Evolutionary conservation across 768 basidiomycete genomes (phyloP).

Genomic region (Pulveroboletus sp.): DNA sequence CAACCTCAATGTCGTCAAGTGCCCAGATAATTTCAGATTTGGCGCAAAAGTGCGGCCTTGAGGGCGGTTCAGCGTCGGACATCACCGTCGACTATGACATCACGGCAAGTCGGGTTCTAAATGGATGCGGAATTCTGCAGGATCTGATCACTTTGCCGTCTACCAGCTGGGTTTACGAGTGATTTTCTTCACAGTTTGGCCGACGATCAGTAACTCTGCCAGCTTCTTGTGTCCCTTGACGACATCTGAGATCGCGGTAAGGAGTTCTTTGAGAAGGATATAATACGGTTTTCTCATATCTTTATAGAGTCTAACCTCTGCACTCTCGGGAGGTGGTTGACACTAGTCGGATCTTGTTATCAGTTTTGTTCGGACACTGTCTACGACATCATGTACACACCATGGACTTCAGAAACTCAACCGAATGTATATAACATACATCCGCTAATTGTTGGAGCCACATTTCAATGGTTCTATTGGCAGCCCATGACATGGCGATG

Average conservation of each 20-base stretch:
- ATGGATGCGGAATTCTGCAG: neutral
- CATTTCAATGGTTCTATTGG: neutral
- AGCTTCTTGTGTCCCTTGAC: constrained; percentile 62
- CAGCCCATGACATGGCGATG: neutral
- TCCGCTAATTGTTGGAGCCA: neutral
- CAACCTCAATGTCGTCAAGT: constrained; percentile 47
- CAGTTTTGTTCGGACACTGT: constrained; percentile 5
- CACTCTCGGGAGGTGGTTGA: constrained; percentile 9
- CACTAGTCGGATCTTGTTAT: neutral
- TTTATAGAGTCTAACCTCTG: constrained; percentile 17
- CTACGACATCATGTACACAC: constrained; percentile 11
- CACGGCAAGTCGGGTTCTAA: constrained; percentile 36
- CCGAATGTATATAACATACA: neutral
- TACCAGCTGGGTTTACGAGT: constrained; percentile 59
- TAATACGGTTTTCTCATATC: constrained; percentile 9
- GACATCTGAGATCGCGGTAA: constrained; percentile 25
- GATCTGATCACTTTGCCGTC: constrained; percentile 5
- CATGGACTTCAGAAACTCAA: constrained; percentile 15
- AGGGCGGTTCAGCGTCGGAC: constrained; percentile 39
- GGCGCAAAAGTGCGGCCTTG: constrained; percentile 55
- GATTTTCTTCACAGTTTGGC: constrained; percentile 61
- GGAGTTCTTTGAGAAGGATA: neutral
- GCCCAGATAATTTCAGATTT: constrained; percentile 56
- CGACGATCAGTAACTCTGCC: constrained; percentile 56
- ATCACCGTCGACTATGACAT: constrained; percentile 64